These are phyloP conservation scores for Curvularia spicifera DNA, from an alignment of 2,329 filamentous ascomycete species.

Conservation along the genomic window DNA sequence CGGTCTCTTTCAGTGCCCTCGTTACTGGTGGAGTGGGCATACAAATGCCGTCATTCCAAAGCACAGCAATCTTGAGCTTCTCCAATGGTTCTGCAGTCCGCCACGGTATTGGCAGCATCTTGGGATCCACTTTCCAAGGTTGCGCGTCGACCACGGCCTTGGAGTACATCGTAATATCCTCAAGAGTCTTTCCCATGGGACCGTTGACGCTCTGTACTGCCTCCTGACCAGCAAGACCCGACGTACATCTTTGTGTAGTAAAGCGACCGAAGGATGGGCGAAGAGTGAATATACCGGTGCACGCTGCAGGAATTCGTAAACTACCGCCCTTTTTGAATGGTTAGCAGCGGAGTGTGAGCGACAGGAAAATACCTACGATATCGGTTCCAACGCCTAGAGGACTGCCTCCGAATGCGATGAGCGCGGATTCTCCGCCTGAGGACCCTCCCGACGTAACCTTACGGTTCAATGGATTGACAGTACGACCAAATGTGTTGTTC, in stretches of 20 bases:
- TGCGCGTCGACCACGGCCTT: constrained; percentile 52
- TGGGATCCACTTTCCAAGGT: constrained; percentile 62
- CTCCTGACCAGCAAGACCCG: constrained; percentile 69
- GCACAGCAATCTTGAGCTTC: constrained; percentile 65
- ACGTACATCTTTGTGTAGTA: constrained; percentile 61
- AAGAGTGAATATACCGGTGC: constrained; percentile 64
- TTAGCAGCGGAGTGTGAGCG: constrained; percentile 9
- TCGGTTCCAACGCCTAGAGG: constrained; percentile 69
- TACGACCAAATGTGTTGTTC: constrained; percentile 70
- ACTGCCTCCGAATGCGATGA: constrained; percentile 66
- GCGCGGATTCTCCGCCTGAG: constrained; percentile 70
- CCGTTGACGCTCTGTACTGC: constrained; percentile 69
- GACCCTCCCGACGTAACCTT: constrained; percentile 67
- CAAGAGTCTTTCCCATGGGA: constrained; percentile 63
- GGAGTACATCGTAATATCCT: constrained; percentile 56
- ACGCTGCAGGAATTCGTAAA: constrained; percentile 63
- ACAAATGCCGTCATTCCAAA: constrained; percentile 59
- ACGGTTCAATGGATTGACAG: constrained; percentile 67
- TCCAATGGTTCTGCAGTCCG: constrained; percentile 50
- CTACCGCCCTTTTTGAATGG: constrained; percentile 53
- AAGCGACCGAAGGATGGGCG: constrained; percentile 66
- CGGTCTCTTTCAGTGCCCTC: constrained; percentile 63
- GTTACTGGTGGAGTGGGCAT: constrained; percentile 60
- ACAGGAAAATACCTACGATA: constrained; percentile 52
- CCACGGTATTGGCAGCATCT: constrained; percentile 62